Conservation (phyloP, 192 early-diverging fungal species). For the Hyaloraphidium curvatum region DNA sequence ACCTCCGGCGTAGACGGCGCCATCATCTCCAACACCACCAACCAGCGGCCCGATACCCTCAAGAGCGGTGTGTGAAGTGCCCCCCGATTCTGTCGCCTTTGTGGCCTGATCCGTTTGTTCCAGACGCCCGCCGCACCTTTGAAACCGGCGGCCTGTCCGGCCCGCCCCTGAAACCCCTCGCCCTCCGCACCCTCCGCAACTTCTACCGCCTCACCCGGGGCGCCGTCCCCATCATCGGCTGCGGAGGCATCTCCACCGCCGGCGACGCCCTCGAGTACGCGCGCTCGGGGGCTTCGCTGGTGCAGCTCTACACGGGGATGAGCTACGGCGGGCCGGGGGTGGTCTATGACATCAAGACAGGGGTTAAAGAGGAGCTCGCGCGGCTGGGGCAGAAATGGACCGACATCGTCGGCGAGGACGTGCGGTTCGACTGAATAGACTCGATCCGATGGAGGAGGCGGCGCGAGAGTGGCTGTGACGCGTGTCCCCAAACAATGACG, state of each 20-base stretch:
- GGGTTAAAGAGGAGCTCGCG: slow-evolving; percentile 39
- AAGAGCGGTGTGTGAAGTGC: slow-evolving; percentile 22
- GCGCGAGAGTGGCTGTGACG: no score
- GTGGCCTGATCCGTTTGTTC: background rate
- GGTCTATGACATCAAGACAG: slow-evolving; percentile 58
- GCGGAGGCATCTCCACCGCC: slow-evolving; percentile 61
- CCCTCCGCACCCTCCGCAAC: slow-evolving; percentile 31
- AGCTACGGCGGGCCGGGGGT: slow-evolving; percentile 59
- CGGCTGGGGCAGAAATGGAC: slow-evolving; percentile 47
- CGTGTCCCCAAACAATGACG: no score
- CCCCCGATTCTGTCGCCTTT: slow-evolving; percentile 1
- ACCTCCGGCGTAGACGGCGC: slow-evolving; percentile 61
- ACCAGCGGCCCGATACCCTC: slow-evolving; percentile 39
- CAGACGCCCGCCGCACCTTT: slow-evolving; percentile 14
- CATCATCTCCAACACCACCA: slow-evolving; percentile 79
- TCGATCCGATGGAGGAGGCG: no score
- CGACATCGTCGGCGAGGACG: slow-evolving; percentile 22
- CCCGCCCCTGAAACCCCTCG: slow-evolving; percentile 44
- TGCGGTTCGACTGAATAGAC: no score
- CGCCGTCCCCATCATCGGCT: slow-evolving; percentile 61
- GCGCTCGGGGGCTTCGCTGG: slow-evolving; percentile 58
- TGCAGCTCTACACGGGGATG: slow-evolving; percentile 69
- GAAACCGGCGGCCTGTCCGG: slow-evolving; percentile 74
- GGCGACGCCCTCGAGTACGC: slow-evolving; percentile 62
- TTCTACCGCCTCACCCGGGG: slow-evolving; percentile 62